Evolutionary conservation across 169 alveolate species (phyloP).

Genomic region (Plasmodium adleri): DNA sequence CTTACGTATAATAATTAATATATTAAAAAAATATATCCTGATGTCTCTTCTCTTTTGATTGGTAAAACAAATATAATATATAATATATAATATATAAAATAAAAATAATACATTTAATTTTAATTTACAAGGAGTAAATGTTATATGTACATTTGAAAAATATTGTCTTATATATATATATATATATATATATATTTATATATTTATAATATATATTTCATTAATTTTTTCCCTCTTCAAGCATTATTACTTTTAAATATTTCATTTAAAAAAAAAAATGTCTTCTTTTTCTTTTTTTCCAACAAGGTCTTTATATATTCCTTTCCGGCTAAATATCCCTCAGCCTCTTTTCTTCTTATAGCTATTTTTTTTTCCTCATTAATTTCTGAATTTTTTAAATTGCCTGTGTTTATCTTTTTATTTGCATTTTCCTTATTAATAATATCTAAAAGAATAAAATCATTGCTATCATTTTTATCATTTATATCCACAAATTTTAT

Average conservation of each 20-base stretch:
- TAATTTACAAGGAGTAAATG: no score
- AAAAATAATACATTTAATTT: no score
- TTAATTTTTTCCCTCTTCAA: neutral
- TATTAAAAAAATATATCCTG: no score
- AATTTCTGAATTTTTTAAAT: neutral
- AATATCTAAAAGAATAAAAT: conserved; percentile 24
- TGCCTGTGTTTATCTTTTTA: conserved; percentile 11
- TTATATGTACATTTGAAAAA: neutral
- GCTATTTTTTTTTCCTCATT: conserved; percentile 47
- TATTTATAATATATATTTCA: no score
- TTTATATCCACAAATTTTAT: conserved; percentile 4
- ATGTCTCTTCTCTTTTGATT: no score
- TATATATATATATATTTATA: no score
- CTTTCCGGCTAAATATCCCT: conserved; percentile 31
- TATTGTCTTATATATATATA: neutral
- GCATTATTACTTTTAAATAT: conserved; percentile 9
- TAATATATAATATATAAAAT: no score
- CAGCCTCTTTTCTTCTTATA: conserved; percentile 32
- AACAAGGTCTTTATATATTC: conserved; percentile 37
- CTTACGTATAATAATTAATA: no score
- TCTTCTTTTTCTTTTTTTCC: conserved; percentile 23
- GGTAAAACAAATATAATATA: no score
- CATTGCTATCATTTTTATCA: neutral
- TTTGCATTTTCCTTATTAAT: conserved; percentile 1
- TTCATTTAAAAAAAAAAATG: conserved; percentile 24